These are phyloP conservation scores for Aspergillus pseudoglaucus DNA, from an alignment of 2,329 filamentous ascomycete genomes.

Conservation along the genomic window DNA sequence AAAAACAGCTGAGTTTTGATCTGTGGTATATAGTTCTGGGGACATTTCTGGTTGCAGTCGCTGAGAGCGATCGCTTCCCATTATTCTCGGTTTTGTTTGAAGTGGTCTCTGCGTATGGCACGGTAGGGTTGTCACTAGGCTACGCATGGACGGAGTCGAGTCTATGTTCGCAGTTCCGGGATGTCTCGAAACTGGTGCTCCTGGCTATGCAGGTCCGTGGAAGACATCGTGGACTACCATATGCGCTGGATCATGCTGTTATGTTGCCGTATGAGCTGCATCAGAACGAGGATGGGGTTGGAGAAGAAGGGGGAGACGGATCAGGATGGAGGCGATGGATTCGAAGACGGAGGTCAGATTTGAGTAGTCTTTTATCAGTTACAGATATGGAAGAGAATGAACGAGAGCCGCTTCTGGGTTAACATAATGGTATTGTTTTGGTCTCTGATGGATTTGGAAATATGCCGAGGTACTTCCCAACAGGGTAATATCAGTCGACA, in stretches of 20 bases:
- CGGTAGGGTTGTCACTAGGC: constrained; percentile 79
- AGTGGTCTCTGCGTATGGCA: constrained; percentile 81
- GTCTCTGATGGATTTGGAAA: neutral
- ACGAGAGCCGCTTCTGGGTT: neutral
- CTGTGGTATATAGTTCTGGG: constrained; percentile 93
- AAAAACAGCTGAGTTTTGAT: constrained; percentile 88
- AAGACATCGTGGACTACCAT: constrained; percentile 56
- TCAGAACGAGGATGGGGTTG: neutral
- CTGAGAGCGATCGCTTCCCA: constrained; percentile 65
- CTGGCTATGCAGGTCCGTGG: constrained; percentile 59
- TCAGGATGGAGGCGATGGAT: constrained; percentile 12
- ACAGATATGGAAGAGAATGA: neutral
- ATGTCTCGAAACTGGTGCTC: constrained; percentile 58
- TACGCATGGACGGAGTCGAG: constrained; percentile 67
- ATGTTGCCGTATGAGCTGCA: constrained; percentile 52
- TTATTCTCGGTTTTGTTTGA: constrained; percentile 70
- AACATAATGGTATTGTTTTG: neutral
- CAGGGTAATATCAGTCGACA: neutral
- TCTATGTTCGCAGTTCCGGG: constrained; percentile 70
- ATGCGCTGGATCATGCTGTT: constrained; percentile 62
- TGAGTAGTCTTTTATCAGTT: constrained; percentile 7
- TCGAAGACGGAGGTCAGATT: constrained; percentile 5
- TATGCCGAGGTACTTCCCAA: neutral
- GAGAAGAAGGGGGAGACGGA: neutral
- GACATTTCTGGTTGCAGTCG: constrained; percentile 81